phyloP scores from a whole-genome alignment of 352 stramenopile species.

The Plasmopara muralis region DNA sequence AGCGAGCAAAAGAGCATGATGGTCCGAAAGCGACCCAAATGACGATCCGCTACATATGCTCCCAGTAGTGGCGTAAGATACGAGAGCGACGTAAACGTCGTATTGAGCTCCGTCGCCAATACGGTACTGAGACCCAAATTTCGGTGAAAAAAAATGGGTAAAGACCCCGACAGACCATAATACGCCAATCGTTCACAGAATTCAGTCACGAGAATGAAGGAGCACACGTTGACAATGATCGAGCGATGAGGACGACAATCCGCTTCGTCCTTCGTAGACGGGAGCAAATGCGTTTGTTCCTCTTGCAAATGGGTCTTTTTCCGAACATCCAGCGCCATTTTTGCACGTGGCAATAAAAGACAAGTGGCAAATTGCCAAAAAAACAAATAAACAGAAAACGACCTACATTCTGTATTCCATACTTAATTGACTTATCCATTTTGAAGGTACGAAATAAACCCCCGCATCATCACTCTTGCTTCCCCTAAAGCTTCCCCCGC shows the following conservation, averaged over 20 bases:
- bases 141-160: slow-evolving; percentile 87
- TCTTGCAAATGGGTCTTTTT: slow-evolving; percentile 12
- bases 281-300: slow-evolving; percentile 21
- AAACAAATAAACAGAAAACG: background rate
- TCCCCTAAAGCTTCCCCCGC: slow-evolving; percentile 76
- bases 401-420: slow-evolving; percentile 1
- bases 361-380: slow-evolving; percentile 1
- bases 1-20: slow-evolving; percentile 72
- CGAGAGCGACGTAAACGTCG: slow-evolving; percentile 76
- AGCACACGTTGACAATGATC: slow-evolving; percentile 82
- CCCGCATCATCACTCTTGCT: slow-evolving; percentile 77
- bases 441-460: slow-evolving; percentile 65
- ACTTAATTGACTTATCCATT: slow-evolving; percentile 14
- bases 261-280: slow-evolving; percentile 12
- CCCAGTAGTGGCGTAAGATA: slow-evolving; percentile 80
- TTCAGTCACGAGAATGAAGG: slow-evolving; percentile 84
- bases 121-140: slow-evolving; percentile 72
- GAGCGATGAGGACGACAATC: slow-evolving; percentile 36
- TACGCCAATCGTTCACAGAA: slow-evolving; percentile 82
- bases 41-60: slow-evolving; percentile 72
- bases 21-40: slow-evolving; percentile 72
- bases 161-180: slow-evolving; percentile 73
- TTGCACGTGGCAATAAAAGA: slow-evolving; percentile 13
- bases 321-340: slow-evolving; percentile 22
- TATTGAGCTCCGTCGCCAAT: slow-evolving; percentile 82